A percentile compares a stretch with the other conserved stretches of the same genome.
phyloP scores from a whole-genome alignment of 805 yeast genomes.

The Priceomyces castillae region DNA sequence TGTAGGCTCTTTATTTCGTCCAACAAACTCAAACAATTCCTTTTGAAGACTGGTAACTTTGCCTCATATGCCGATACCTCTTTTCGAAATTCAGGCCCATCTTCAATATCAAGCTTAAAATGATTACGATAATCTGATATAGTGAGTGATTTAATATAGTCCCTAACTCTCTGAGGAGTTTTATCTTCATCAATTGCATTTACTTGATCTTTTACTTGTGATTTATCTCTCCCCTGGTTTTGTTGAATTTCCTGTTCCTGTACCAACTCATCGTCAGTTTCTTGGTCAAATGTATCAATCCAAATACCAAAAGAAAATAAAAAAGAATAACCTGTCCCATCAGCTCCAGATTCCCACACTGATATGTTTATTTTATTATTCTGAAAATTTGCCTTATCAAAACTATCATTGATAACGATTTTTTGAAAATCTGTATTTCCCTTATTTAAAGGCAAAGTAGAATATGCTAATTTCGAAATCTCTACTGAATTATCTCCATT shows the following conservation, averaged over 20 bases:
- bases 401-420: slow-evolving; percentile 28
- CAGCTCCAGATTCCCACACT: slow-evolving; percentile 23
- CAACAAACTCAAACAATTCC: slow-evolving; percentile 19
- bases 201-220: neutral
- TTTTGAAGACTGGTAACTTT: slow-evolving; percentile 26
- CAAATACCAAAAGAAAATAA: slow-evolving; percentile 27
- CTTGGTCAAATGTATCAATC: slow-evolving; percentile 16
- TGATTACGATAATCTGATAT: slow-evolving; percentile 24
- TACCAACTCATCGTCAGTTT: neutral
- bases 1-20: slow-evolving; percentile 35
- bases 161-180: neutral
- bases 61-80: slow-evolving; percentile 31
- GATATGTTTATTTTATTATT: slow-evolving; percentile 20
- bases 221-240: neutral
- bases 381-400: slow-evolving; percentile 12
- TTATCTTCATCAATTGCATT: slow-evolving; percentile 1
- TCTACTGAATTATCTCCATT: slow-evolving; percentile 14
- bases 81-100: slow-evolving; percentile 43
- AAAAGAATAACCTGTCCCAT: slow-evolving; percentile 12
- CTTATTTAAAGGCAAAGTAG: slow-evolving; percentile 25
- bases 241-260: neutral
- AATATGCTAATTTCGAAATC: slow-evolving; percentile 28
- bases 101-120: slow-evolving; percentile 36
- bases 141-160: slow-evolving; percentile 1
- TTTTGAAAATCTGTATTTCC: slow-evolving; percentile 16